Evolutionary conservation across 2,329 filamentous ascomycete species (phyloP).

Genomic region (Fusarium poae): DNA sequence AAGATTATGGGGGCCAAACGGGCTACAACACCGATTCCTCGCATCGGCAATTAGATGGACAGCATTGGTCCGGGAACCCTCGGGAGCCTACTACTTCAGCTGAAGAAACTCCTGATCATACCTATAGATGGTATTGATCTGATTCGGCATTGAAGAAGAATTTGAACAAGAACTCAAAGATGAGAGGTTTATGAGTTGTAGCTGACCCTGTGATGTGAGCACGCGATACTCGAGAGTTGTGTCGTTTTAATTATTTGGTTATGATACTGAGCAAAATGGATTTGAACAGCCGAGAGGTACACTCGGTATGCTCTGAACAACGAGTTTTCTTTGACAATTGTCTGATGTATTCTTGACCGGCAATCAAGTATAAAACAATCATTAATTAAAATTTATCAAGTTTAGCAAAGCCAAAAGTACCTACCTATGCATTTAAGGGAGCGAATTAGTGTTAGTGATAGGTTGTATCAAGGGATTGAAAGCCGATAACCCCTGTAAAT

Average conservation of each 20-base stretch:
- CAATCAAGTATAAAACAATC: neutral
- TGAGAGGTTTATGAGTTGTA: too few species aligned
- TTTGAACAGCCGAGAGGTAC: neutral
- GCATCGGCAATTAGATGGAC: slow-evolving; percentile 12
- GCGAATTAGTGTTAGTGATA: neutral
- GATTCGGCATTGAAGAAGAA: neutral
- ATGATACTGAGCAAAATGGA: too few species aligned
- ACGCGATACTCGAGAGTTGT: neutral
- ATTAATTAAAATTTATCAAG: neutral
- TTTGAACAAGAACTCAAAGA: neutral
- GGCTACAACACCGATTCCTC: neutral
- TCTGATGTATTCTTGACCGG: neutral
- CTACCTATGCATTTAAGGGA: neutral
- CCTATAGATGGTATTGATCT: slow-evolving; percentile 23
- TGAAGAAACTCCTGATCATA: slow-evolving; percentile 24
- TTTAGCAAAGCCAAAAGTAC: neutral
- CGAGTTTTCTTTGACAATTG: neutral
- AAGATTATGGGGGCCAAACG: slow-evolving; percentile 5
- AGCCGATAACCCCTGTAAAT: neutral
- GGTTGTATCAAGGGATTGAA: neutral
- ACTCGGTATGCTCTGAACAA: neutral
- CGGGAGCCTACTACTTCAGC: slow-evolving; percentile 25
- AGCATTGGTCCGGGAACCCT: slow-evolving; percentile 14
- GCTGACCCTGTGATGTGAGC: neutral
- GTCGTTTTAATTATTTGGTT: neutral